Conservation (phyloP, 192 early-diverging fungal species). For the Backusella liffmaniae region DNA sequence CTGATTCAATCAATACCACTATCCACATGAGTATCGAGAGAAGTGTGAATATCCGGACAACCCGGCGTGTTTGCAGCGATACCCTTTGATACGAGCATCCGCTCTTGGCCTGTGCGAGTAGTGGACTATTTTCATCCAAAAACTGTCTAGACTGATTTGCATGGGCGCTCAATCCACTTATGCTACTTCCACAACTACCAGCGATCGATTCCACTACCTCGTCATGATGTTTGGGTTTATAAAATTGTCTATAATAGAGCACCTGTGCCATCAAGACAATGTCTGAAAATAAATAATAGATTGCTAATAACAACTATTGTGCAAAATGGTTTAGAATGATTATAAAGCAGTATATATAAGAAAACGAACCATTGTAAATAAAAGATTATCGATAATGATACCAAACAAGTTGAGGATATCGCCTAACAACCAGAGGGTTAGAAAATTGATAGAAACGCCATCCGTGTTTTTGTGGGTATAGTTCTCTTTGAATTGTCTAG, state of each 20-base stretch:
- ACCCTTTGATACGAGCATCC: background rate
- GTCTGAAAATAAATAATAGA: constrained; percentile 78
- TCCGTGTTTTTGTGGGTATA: constrained; percentile 75
- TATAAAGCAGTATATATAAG: background rate
- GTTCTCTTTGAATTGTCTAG: constrained; percentile 75
- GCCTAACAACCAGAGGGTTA: constrained; percentile 73
- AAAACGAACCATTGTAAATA: constrained; percentile 60
- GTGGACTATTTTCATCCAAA: background rate
- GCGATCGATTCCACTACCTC: constrained; percentile 10
- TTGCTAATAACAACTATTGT: constrained; percentile 53
- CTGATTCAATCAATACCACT: background rate
- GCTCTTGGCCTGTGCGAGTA: background rate
- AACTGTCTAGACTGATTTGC: background rate
- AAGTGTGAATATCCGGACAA: constrained; percentile 16
- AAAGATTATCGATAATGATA: constrained; percentile 60
- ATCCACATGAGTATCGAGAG: constrained; percentile 4
- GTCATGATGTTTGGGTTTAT: constrained; percentile 26
- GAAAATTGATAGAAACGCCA: constrained; percentile 69
- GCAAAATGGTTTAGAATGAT: background rate
- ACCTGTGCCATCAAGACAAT: constrained; percentile 61
- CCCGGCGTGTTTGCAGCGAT: background rate
- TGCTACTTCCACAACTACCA: background rate
- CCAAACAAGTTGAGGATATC: constrained; percentile 78
- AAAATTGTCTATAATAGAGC: constrained; percentile 53
- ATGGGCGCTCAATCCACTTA: background rate